Evolutionary conservation across 2,329 filamentous ascomycete species (phyloP).

Genomic region (Ciborinia camelliae): DNA sequence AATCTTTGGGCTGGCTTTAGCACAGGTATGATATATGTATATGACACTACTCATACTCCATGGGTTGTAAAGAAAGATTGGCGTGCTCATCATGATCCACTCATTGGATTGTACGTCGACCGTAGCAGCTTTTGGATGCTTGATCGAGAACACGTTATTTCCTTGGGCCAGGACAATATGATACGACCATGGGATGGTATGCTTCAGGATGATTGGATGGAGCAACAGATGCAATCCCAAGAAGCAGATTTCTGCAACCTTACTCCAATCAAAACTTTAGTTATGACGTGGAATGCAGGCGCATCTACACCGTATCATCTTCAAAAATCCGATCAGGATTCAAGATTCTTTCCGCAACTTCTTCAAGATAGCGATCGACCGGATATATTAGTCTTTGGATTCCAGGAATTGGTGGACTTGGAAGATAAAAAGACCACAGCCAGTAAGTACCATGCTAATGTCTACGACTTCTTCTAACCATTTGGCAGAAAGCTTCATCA

Average conservation of each 20-base stretch:
- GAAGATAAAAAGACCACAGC: slow-evolving; percentile 97
- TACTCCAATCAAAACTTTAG: slow-evolving; percentile 71
- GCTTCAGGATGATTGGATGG: slow-evolving; percentile 92
- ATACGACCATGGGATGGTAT: slow-evolving; percentile 88
- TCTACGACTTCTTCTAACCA: slow-evolving; percentile 33
- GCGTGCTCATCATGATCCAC: slow-evolving; percentile 76
- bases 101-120: slow-evolving; percentile 75
- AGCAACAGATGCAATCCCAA: slow-evolving; percentile 78
- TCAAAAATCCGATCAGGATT: slow-evolving; percentile 65
- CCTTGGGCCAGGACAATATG: slow-evolving; percentile 82
- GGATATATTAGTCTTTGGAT: slow-evolving; percentile 91
- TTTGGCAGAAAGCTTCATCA: slow-evolving; percentile 71
- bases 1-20: slow-evolving; percentile 93
- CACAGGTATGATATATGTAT: slow-evolving; percentile 89
- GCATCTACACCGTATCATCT: slow-evolving; percentile 88
- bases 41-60: slow-evolving; percentile 76
- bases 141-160: slow-evolving; percentile 79
- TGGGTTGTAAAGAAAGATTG: slow-evolving; percentile 95
- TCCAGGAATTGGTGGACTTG: slow-evolving; percentile 96
- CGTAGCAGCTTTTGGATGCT: slow-evolving; percentile 79
- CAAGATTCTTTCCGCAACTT: slow-evolving; percentile 75
- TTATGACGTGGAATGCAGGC: slow-evolving; percentile 96
- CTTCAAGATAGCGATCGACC: slow-evolving; percentile 73
- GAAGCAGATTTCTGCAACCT: slow-evolving; percentile 85
- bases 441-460: slow-evolving; percentile 49